A percentile compares a stretch with the other conserved stretches of the same genome.
phyloP scores from a whole-genome alignment of 768 basidiomycete species.

The Naematelia aurantialba region DNA sequence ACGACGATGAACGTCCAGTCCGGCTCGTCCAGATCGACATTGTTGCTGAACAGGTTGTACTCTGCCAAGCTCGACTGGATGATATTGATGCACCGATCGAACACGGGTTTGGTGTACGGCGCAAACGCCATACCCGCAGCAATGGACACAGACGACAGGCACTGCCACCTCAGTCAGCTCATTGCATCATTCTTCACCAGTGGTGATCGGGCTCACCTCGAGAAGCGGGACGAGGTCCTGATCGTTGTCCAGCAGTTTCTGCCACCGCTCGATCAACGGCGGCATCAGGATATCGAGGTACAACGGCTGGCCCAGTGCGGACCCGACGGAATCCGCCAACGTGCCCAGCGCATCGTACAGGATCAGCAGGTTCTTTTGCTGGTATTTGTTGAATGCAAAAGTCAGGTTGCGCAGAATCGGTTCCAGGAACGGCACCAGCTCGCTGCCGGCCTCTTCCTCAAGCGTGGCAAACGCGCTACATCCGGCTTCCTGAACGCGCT shows the following conservation, averaged over 20 bases:
- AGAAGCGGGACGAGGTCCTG: slow-evolving; percentile 89
- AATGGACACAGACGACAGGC: slow-evolving; percentile 94
- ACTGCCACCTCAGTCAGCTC: slow-evolving; percentile 56
- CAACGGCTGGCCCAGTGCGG: slow-evolving; percentile 74
- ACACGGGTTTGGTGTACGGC: slow-evolving; percentile 84
- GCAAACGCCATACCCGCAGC: slow-evolving; percentile 86
- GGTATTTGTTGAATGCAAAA: slow-evolving; percentile 94
- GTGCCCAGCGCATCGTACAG: slow-evolving; percentile 99
- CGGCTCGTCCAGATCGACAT: slow-evolving; percentile 72
- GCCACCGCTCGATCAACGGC: slow-evolving; percentile 82
- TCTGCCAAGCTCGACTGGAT: slow-evolving; percentile 76
- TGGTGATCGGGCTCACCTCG: slow-evolving; percentile 62
- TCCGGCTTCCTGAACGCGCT: slow-evolving; percentile 97
- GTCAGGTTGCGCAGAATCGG: slow-evolving; percentile 92
- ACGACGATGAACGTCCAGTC: slow-evolving; percentile 97
- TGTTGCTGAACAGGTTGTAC: slow-evolving; percentile 82
- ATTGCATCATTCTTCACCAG: not conserved
- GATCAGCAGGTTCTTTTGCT: slow-evolving; percentile 98
- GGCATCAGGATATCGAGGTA: slow-evolving; percentile 97
- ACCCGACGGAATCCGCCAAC: slow-evolving; percentile 90
- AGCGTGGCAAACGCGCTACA: slow-evolving; percentile 98
- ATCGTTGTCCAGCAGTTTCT: slow-evolving; percentile 83
- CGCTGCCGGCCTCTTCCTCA: slow-evolving; percentile 90
- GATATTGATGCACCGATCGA: slow-evolving; percentile 81
- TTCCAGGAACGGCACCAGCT: slow-evolving; percentile 88